These are phyloP conservation scores for Colletotrichum godetiae DNA, from an alignment of 2,329 filamentous ascomycete species.

Conservation along the genomic window DNA sequence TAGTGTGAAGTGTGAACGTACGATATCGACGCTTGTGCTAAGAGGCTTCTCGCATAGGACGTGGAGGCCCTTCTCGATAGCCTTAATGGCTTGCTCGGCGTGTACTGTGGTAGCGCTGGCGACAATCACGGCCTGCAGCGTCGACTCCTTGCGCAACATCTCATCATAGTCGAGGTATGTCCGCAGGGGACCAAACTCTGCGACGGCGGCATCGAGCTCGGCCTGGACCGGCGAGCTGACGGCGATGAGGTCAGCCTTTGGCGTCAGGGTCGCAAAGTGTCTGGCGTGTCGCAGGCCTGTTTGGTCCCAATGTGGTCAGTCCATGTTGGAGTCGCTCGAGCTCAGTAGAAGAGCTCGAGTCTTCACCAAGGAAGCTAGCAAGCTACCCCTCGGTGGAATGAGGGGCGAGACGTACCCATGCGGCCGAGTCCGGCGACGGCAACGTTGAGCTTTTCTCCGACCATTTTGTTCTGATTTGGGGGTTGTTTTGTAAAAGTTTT, in stretches of 20 bases:
- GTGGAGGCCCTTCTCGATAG: slow-evolving; percentile 65
- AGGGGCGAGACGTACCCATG: slow-evolving; percentile 50
- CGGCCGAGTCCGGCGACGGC: slow-evolving; percentile 62
- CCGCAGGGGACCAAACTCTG: slow-evolving; percentile 19
- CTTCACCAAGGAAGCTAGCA: background rate
- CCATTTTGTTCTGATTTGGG: background rate
- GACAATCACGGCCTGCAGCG: slow-evolving; percentile 52
- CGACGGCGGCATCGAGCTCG: slow-evolving; percentile 28
- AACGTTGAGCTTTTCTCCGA: slow-evolving; percentile 49
- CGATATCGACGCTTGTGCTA: slow-evolving; percentile 68
- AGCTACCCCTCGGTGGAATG: background rate
- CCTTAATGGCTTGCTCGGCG: slow-evolving; percentile 66
- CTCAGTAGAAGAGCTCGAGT: background rate
- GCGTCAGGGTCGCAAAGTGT: slow-evolving; percentile 27
- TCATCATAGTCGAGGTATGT: slow-evolving; percentile 28
- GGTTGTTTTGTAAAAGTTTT: too few species aligned
- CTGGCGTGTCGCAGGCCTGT: slow-evolving; percentile 21
- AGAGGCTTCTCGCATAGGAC: slow-evolving; percentile 71
- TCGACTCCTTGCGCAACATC: slow-evolving; percentile 23
- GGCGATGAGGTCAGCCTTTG: slow-evolving; percentile 27
- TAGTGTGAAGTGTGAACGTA: slow-evolving; percentile 46
- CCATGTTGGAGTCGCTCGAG: too few species aligned
- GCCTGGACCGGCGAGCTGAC: slow-evolving; percentile 26
- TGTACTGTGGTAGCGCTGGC: slow-evolving; percentile 62
- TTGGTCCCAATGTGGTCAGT: background rate